These are phyloP conservation scores for Euphorbia corollata DNA, from an alignment of 441 rosid genomes.

Conservation along the genomic window DNA sequence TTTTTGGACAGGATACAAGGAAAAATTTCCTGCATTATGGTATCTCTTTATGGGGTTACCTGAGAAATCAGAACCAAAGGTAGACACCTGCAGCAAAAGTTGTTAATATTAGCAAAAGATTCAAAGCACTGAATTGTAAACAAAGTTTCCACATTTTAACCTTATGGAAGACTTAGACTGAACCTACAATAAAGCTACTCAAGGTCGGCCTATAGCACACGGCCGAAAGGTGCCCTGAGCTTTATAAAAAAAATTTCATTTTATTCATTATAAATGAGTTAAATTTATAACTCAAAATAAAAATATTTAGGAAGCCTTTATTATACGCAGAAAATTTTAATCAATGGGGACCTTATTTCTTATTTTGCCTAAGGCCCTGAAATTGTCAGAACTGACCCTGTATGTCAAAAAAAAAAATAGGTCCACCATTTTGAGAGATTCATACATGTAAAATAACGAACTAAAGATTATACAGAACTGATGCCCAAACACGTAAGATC, in stretches of 20 bases:
- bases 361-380: too few relatives aligned
- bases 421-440: neutral
- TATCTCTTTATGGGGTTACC: constrained; percentile 36
- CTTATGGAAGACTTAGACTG: neutral
- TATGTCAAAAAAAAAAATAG: neutral
- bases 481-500: neutral
- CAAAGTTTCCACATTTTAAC: neutral
- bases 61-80: constrained; percentile 30
- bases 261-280: too few relatives aligned
- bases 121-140: too few relatives aligned
- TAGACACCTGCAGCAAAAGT: constrained; percentile 31
- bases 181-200: too few relatives aligned
- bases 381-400: too few relatives aligned
- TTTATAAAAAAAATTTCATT: too few relatives aligned
- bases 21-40: constrained; percentile 30
- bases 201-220: too few relatives aligned
- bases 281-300: too few relatives aligned
- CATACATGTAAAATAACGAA: neutral
- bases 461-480: neutral
- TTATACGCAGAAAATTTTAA: too few relatives aligned
- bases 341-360: too few relatives aligned
- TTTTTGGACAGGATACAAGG: constrained; percentile 32
- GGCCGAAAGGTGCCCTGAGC: too few relatives aligned
- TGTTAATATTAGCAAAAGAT: constrained; percentile 14
- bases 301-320: too few relatives aligned